These are phyloP conservation scores for Xylaria multiplex DNA, from an alignment of 2,329 filamentous ascomycete species.

Conservation along the genomic window DNA sequence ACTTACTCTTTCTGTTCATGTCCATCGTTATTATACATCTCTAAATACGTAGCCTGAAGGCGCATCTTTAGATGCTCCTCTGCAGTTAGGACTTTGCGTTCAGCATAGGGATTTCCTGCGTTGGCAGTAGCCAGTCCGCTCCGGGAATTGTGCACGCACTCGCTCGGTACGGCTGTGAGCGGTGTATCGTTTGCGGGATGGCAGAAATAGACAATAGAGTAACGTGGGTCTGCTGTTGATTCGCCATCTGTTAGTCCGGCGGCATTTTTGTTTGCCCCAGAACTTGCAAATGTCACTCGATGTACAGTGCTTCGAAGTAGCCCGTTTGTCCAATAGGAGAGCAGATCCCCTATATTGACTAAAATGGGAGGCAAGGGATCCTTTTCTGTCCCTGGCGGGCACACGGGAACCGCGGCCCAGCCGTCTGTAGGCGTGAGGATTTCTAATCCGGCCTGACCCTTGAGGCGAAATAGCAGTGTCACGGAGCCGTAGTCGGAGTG, in stretches of 20 bases:
- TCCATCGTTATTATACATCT: constrained; percentile 60
- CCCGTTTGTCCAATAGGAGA: constrained; percentile 90
- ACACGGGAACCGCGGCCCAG: constrained; percentile 74
- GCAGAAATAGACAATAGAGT: constrained; percentile 76
- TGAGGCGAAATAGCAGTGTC: constrained; percentile 84
- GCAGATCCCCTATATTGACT: constrained; percentile 76
- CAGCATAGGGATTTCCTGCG: constrained; percentile 58
- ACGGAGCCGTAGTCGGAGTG: constrained; percentile 86
- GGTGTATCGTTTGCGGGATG: constrained; percentile 66
- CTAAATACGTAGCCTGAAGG: constrained; percentile 67
- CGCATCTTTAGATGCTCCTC: constrained; percentile 71
- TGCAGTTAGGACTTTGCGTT: constrained; percentile 68
- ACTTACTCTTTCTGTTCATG: constrained; percentile 13
- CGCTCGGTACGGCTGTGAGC: constrained; percentile 69
- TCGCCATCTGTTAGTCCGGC: constrained; percentile 55
- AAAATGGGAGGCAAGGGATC: constrained; percentile 78
- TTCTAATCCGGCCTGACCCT: constrained; percentile 86
- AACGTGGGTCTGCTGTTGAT: constrained; percentile 62
- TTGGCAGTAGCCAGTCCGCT: constrained; percentile 38
- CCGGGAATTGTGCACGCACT: constrained; percentile 58
- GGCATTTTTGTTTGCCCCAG: constrained; percentile 46
- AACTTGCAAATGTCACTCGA: constrained; percentile 77
- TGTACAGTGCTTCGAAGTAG: constrained; percentile 89
- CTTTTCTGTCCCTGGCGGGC: constrained; percentile 66
- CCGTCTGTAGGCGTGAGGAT: constrained; percentile 69